These are phyloP conservation scores for Hansenula lynferdii DNA, from an alignment of 1,139 yeast genomes.

Conservation along the genomic window DNA sequence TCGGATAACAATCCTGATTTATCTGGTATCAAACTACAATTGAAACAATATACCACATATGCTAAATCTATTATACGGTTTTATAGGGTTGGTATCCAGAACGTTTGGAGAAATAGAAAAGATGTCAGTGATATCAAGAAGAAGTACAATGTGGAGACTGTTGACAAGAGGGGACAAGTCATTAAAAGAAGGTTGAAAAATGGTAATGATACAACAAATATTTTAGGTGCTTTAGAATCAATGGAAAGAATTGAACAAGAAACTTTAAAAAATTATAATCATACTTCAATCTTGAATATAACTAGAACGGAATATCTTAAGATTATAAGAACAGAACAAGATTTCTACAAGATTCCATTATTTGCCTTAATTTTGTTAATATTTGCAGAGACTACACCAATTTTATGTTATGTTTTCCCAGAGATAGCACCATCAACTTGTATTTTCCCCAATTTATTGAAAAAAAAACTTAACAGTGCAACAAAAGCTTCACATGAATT, in stretches of 20 bases:
- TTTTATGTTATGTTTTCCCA: constrained; percentile 55
- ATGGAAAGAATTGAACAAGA: constrained; percentile 18
- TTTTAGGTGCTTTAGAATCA: constrained; percentile 20
- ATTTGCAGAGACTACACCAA: constrained; percentile 61
- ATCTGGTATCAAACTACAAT: constrained; percentile 23
- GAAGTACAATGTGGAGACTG: constrained; percentile 16
- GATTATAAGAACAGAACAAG: constrained; percentile 52
- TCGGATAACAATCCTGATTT: constrained; percentile 21
- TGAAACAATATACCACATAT: constrained; percentile 34
- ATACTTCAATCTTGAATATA: constrained; percentile 27
- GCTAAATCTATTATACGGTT: constrained; percentile 39
- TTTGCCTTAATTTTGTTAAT: constrained; percentile 55
- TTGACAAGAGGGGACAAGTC: constrained; percentile 22
- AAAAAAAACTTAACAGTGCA: constrained; percentile 18
- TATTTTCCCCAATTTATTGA: constrained; percentile 45
- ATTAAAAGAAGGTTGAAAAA: constrained; percentile 19
- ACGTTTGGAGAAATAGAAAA: constrained; percentile 42
- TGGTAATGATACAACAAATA: constrained; percentile 16
- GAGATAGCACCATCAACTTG: constrained; percentile 69
- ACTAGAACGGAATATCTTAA: constrained; percentile 50
- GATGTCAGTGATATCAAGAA: constrained; percentile 23
- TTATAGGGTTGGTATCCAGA: constrained; percentile 47
- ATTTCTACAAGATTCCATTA: constrained; percentile 54
- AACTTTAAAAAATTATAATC: constrained; percentile 28
- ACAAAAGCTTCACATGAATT: constrained; percentile 10